Evolutionary conservation across 768 basidiomycete species (phyloP).

Genomic region (Trametes punicea): DNA sequence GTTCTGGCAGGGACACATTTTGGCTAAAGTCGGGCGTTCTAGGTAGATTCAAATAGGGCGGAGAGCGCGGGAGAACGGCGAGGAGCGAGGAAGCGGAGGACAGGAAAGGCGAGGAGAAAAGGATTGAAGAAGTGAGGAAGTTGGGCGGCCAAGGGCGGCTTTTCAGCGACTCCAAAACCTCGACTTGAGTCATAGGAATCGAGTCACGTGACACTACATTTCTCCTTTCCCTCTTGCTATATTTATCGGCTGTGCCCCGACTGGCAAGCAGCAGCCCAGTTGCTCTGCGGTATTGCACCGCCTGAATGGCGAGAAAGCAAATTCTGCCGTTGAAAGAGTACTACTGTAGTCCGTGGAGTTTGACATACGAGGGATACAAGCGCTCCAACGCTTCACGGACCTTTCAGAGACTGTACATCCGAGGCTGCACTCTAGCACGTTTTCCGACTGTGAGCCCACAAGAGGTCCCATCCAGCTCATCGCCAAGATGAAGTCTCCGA

Average conservation of each 20-base stretch:
- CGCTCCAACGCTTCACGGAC: too few species aligned
- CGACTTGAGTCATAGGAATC: constrained; percentile 21
- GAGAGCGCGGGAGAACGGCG: not conserved
- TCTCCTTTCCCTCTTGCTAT: not conserved
- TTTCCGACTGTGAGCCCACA: too few species aligned
- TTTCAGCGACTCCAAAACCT: constrained; percentile 18
- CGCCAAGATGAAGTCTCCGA: too few species aligned
- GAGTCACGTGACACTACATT: constrained; percentile 8
- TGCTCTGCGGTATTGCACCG: too few species aligned
- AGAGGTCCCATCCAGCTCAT: too few species aligned
- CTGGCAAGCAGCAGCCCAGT: too few species aligned
- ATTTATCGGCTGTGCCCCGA: not conserved
- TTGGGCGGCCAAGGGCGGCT: constrained; percentile 2
- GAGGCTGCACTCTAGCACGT: too few species aligned
- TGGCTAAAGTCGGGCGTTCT: constrained; percentile 4
- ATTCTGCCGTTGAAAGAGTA: too few species aligned
- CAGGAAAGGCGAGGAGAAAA: not conserved
- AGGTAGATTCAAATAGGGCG: not conserved
- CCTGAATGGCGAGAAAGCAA: too few species aligned
- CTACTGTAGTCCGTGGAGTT: too few species aligned
- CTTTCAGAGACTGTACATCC: too few species aligned
- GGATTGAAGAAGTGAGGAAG: constrained; percentile 1
- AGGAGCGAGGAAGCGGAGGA: not conserved
- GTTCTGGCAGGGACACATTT: constrained; percentile 66
- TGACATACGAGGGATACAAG: too few species aligned